Percentiles rank a stretch among this genome's conserved stretches.
phyloP scores from a whole-genome alignment of 2,329 filamentous ascomycete genomes.

The Aspergillus quadrilineatus region DNA sequence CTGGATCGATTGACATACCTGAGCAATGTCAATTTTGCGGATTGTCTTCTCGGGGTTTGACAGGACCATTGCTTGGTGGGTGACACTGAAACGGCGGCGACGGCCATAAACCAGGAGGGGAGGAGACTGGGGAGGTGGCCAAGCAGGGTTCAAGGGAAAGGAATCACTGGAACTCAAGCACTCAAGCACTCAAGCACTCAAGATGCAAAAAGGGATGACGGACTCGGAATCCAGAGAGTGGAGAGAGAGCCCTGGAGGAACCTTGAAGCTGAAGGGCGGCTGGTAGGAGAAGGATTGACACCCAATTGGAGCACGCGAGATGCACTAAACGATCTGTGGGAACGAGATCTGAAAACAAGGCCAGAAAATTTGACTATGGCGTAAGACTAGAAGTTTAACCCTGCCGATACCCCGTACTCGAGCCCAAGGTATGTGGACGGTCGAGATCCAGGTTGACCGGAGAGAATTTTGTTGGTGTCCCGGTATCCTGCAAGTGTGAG shows the following conservation, averaged over 20 bases:
- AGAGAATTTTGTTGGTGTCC: conserved; percentile 13
- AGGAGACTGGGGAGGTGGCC: background rate
- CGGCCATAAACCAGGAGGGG: conserved; percentile 13
- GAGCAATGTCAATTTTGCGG: conserved; percentile 44
- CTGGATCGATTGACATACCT: conserved; percentile 29
- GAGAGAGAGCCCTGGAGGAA: background rate
- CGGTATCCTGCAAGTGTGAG: conserved; percentile 2
- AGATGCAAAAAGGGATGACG: background rate
- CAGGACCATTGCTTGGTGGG: conserved; percentile 31
- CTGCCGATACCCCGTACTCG: background rate
- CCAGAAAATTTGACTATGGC: background rate
- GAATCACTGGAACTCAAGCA: background rate
- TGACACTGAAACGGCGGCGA: conserved; percentile 18
- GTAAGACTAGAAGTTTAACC: background rate
- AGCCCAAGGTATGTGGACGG: background rate
- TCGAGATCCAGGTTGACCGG: background rate
- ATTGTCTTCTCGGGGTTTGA: conserved; percentile 39
- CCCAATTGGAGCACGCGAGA: conserved; percentile 18
- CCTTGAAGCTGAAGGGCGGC: conserved; percentile 11
- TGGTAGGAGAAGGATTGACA: conserved; percentile 16
- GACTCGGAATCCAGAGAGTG: conserved; percentile 1
- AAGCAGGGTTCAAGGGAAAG: background rate
- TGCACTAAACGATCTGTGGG: conserved; percentile 9
- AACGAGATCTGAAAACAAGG: background rate
- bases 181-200: background rate